These are phyloP conservation scores for Mortierella antarctica DNA, from an alignment of 192 early-diverging fungal species.

Conservation along the genomic window DNA sequence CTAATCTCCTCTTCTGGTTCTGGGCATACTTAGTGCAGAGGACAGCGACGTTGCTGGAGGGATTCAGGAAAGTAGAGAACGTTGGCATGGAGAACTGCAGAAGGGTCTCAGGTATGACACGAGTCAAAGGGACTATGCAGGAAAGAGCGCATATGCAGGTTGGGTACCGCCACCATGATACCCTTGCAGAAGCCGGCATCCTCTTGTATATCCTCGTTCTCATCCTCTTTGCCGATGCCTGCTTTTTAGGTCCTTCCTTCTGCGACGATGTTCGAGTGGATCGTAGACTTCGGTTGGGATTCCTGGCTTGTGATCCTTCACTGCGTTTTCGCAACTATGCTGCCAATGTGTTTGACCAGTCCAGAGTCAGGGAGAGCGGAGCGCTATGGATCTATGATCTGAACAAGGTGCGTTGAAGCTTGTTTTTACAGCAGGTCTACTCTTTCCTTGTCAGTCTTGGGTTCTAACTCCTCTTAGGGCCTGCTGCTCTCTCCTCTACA, in stretches of 20 bases:
- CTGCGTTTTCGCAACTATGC: constrained; percentile 50
- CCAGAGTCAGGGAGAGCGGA: constrained; percentile 40
- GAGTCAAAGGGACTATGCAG: neutral
- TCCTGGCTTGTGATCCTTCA: constrained; percentile 43
- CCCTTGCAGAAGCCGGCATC: neutral
- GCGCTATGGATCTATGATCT: constrained; percentile 49
- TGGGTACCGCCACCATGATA: no score
- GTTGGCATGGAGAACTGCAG: constrained; percentile 48
- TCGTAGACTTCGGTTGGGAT: constrained; percentile 38
- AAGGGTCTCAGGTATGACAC: constrained; percentile 27
- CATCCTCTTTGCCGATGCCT: neutral
- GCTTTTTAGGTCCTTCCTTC: constrained; percentile 13
- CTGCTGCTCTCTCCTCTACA: neutral
- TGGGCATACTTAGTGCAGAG: constrained; percentile 28
- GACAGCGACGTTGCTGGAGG: constrained; percentile 28
- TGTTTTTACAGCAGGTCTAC: no score
- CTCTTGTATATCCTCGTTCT: neutral
- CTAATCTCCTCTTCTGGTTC: neutral
- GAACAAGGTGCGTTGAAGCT: constrained; percentile 25
- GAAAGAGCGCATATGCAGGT: no score
- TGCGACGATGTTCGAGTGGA: constrained; percentile 52
- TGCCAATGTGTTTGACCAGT: constrained; percentile 39
- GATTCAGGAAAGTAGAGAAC: constrained; percentile 27
- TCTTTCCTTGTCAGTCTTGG: neutral
- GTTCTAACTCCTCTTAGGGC: neutral